These are phyloP conservation scores for Leccinum solheimii DNA, from an alignment of 1,284 basidiomycete species.

Conservation along the genomic window DNA sequence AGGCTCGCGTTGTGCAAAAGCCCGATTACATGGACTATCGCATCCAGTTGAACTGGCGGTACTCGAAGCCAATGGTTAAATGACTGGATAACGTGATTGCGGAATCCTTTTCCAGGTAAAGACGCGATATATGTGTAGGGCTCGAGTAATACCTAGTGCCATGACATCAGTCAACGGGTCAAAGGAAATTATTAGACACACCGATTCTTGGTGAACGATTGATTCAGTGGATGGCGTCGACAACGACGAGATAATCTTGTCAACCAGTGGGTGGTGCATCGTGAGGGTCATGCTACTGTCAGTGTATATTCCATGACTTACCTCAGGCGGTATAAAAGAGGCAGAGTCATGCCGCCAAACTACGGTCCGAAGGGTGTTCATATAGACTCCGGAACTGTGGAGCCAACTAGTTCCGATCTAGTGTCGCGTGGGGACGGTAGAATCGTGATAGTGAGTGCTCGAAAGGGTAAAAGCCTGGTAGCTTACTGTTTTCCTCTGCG, in stretches of 20 bases:
- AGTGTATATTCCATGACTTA: background rate
- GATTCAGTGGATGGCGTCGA: constrained; percentile 9
- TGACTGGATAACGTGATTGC: constrained; percentile 84
- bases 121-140: constrained; percentile 90
- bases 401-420: background rate
- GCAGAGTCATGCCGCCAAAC: background rate
- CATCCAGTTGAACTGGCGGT: constrained; percentile 63
- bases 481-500: background rate
- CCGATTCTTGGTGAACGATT: constrained; percentile 23
- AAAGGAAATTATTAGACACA: constrained; percentile 7
- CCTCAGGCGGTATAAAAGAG: constrained; percentile 12
- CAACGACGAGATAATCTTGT: constrained; percentile 24
- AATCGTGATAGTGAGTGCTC: background rate
- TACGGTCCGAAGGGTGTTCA: background rate
- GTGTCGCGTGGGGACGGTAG: background rate
- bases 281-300: background rate
- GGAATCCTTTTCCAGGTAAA: constrained; percentile 85
- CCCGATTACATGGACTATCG: constrained; percentile 58
- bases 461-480: background rate
- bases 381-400: background rate
- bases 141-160: constrained; percentile 64
- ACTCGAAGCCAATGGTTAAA: constrained; percentile 94
- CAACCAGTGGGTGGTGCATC: constrained; percentile 25
- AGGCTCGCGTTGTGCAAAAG: constrained; percentile 95
- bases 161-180: background rate